Evolutionary conservation across 2,329 filamentous ascomycete genomes (phyloP).

Genomic region (Neonectria coccinea): DNA sequence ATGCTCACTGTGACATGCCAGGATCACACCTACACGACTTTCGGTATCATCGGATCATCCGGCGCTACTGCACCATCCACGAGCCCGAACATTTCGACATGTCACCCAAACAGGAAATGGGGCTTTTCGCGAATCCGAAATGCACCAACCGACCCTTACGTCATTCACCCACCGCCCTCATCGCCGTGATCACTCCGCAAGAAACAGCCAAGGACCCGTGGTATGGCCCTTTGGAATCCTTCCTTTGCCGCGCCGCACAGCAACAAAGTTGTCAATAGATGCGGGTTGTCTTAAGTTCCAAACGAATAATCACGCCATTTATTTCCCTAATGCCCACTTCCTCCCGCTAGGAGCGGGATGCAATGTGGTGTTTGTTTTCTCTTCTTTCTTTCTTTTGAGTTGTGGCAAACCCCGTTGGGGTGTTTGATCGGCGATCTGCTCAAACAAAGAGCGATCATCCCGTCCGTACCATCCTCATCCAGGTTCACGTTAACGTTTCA

Average conservation of each 20-base stretch:
- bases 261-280: background rate
- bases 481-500: slow-evolving; percentile 30
- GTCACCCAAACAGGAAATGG: slow-evolving; percentile 34
- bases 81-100: slow-evolving; percentile 28
- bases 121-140: slow-evolving; percentile 14
- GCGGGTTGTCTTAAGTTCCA: slow-evolving; percentile 3
- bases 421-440: slow-evolving; percentile 33
- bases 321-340: background rate
- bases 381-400: slow-evolving; percentile 5
- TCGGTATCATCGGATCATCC: slow-evolving; percentile 35
- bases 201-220: background rate
- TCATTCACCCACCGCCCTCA: slow-evolving; percentile 36
- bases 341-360: slow-evolving; percentile 11
- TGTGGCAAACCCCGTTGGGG: slow-evolving; percentile 28
- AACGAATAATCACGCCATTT: slow-evolving; percentile 17
- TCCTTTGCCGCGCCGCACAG: background rate
- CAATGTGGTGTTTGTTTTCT: slow-evolving; percentile 3
- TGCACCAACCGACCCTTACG: slow-evolving; percentile 32
- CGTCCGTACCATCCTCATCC: slow-evolving; percentile 17
- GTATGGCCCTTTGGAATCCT: background rate
- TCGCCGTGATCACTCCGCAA: background rate
- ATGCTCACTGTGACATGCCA: slow-evolving; percentile 2
- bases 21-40: slow-evolving; percentile 22
- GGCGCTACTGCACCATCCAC: slow-evolving; percentile 31
- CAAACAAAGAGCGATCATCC: slow-evolving; percentile 33